Base-by-base conservation (phyloP, 2,329 filamentous ascomycete species). In the Huntiella abstrusa region DNA sequence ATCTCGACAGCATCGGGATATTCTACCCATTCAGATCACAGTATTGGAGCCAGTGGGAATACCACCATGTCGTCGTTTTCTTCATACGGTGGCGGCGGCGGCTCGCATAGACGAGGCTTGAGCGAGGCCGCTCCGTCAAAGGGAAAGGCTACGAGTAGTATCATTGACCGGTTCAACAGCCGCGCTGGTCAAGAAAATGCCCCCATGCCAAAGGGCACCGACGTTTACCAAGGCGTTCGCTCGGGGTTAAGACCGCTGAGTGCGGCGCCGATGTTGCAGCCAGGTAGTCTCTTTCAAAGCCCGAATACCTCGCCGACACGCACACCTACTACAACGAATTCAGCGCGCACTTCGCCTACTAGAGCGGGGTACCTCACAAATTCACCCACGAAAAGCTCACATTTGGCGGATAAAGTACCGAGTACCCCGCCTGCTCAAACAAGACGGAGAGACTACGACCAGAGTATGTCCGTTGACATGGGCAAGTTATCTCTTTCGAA, bases 201-300 rank as follows among this genome's bases (percentile, higher is more conserved):
- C 73, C 54, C 68, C 79, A 51, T 87, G 85, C 57, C 75, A 73
- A 53, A 16, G 17, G 32, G 10, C 16, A 43, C 32, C 12, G 32
- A 43, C 15, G 34, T 43, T 34, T 43, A 43, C 13, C 35, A 43
- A 35, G 79, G 71, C 53, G 72, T 81, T 50, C 79, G 85, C 45
- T 80, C 83, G 56, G 86, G 83, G 16, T 66, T 93, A 50, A 76
- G 84, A 42, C 82, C 82, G 17, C 68, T 86, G 5, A 74, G 79
- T 3, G 80, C 83, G 57, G 66, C 73, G 1, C 79, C 81, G 3
- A 71, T 67, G 12, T 54, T 47, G 13, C 45, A 46, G 13, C 43
- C 45, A 8, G 13, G 32, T 11, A 17, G 28, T 3, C 28, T 17
- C 13, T 45, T 43, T 10, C 19, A 41, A 35, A 47, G 44, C 12